Base-by-base conservation (phyloP, 2,329 filamentous ascomycete genomes). In the Fusarium temperatum region DNA sequence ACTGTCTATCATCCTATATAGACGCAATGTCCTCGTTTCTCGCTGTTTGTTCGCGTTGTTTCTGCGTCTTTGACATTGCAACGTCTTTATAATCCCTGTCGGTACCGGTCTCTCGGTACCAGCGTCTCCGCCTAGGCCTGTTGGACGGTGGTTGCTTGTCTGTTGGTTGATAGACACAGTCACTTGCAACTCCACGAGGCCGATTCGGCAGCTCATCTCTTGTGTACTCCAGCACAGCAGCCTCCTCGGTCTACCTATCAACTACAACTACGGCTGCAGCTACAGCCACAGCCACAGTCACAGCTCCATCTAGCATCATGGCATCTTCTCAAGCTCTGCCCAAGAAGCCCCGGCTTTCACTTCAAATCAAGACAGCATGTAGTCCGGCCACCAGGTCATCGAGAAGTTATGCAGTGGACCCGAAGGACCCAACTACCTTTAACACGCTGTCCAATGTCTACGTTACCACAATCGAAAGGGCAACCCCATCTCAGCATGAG, bases 371-470 rank as follows among this genome's bases (percentile, higher is more conserved):
- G 76, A 82, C 87, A 30, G 79, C 83, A 36, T 78, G 81, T 63
- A 81, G 80, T 39, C 78, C 84, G 8, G 77, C 75, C 45, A 79
- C 82, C 61, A 84, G 82, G 61, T 80, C 84, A 28, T 71, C 75
- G 22, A 75, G 79, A 68, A 78, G 77, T 53, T 80, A 80, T 61
- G 64, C 77, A 44, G 74, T 88, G 44, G 87, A 91, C 74, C 87
- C 88, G 36, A 87, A 85, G 66, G 90, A 90, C 38, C 89, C 89
- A 8, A 92, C 90, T 3, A 84, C 89, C 28, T 91, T 91, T 82
- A 92, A 92, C 81, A 92, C 90, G 5, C 85, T 92, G 44, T 90
- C 89, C 61, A 92, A 92, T 81, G 87, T 89, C 68, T 92, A 92
- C 77, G 87, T 88, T 32, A 89, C 88, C 7, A 88, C 89, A 68